Evolutionary conservation across 2,329 filamentous ascomycete species (phyloP).

Genomic region (Catunica adiposa): DNA sequence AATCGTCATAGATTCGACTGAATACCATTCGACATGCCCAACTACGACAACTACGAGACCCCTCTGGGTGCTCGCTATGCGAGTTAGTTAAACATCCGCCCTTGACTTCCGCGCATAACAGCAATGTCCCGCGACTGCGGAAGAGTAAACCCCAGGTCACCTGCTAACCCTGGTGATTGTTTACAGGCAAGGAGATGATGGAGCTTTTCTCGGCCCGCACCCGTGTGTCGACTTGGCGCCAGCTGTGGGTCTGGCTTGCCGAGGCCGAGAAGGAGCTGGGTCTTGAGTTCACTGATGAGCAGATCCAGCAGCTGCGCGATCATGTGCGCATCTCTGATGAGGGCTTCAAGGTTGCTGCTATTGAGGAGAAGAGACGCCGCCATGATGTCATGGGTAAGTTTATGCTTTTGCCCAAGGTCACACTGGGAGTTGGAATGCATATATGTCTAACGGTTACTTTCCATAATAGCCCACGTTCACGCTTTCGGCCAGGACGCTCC

Average conservation of each 20-base stretch:
- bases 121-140: background rate
- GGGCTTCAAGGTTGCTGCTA: conserved; percentile 56
- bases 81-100: conserved; percentile 22
- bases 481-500: conserved; percentile 59
- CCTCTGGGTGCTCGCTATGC: conserved; percentile 58
- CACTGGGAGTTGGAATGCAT: background rate
- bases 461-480: conserved; percentile 40
- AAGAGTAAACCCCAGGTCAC: background rate
- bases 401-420: background rate
- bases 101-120: too few relatives aligned
- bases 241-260: conserved; percentile 73
- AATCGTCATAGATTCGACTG: background rate
- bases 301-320: conserved; percentile 60
- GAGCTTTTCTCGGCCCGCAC: conserved; percentile 63
- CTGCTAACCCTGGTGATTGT: background rate
- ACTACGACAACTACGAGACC: conserved; percentile 37
- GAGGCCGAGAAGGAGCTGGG: conserved; percentile 70
- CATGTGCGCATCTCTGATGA: conserved; percentile 59
- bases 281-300: conserved; percentile 54
- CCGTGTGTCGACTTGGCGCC: conserved; percentile 62
- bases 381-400: conserved; percentile 25
- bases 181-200: conserved; percentile 44
- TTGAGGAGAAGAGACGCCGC: conserved; percentile 58
- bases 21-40: conserved; percentile 13
- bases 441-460: conserved; percentile 28